phyloP scores from a whole-genome alignment of 225 moss, liverwort and hornwort species.

The Sphagnum contortum region DNA sequence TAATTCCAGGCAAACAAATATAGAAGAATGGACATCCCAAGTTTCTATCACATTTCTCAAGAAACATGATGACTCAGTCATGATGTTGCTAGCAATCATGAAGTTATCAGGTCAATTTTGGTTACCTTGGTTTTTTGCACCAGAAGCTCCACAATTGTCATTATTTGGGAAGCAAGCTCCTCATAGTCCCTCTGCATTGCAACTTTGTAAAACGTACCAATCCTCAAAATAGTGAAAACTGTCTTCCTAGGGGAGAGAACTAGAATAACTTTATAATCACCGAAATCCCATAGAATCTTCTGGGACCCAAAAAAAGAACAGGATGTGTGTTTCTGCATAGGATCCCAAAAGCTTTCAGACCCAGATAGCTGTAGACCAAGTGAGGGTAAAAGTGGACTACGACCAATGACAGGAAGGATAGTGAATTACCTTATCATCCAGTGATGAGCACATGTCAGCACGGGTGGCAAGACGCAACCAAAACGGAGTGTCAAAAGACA shows the following conservation, averaged over 20 bases:
- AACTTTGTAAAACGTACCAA: slow-evolving; percentile 8
- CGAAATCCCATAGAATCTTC: not conserved
- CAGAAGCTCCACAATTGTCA: slow-evolving; percentile 74
- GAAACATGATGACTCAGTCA: no score
- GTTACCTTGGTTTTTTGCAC: slow-evolving; percentile 83
- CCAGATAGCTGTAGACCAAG: not conserved
- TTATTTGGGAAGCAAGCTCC: slow-evolving; percentile 72
- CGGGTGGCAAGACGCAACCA: slow-evolving; percentile 95
- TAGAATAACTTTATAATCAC: not conserved
- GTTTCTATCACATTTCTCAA: no score
- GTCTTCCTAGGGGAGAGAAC: not conserved
- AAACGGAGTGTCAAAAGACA: slow-evolving; percentile 81
- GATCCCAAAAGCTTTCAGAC: not conserved
- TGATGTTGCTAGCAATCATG: no score
- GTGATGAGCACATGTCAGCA: slow-evolving; percentile 63
- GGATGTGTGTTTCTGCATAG: no score
- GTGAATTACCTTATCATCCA: slow-evolving; percentile 57
- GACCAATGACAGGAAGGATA: no score
- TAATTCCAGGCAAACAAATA: no score
- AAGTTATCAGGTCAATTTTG: no score
- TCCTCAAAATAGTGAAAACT: slow-evolving; percentile 4
- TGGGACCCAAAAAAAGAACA: not conserved
- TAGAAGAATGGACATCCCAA: no score
- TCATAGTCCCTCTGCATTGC: slow-evolving; percentile 55
- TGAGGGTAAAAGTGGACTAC: not conserved